Base-by-base conservation (phyloP, 2,329 filamentous ascomycete genomes). In the Chaetomiaceae sp. region DNA sequence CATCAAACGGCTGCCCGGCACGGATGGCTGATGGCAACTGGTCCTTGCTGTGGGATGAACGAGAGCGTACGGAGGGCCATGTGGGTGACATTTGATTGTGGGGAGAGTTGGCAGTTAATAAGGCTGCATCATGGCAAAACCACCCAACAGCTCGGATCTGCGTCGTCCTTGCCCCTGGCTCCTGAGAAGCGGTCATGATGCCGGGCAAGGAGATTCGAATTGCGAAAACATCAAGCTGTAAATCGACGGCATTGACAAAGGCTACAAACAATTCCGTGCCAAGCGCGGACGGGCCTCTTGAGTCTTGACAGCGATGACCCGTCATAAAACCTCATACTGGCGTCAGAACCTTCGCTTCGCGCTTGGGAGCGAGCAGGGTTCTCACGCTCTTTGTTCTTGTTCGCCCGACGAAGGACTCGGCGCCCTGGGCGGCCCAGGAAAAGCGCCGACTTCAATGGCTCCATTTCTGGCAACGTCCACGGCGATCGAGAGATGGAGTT, bases 121-220 rank as follows among this genome's bases (percentile, higher is more conserved):
- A 27, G 25, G 57, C 57, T 61, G 61, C 58, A 61, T 61, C 55
- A 49, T 50, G 42, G 51, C 40, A 48, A 55, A 39, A 11, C 49
- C 51, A 59, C 53, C 59, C 59, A 56, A 40, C 47, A 48, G 48
- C 53, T 54, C 38, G 57, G 59, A 55, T 55, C 59, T 56, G 54
- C 59, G n/a, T 54, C 50, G 47, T 19, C 27, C 25, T 53, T 56
- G 54, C 52, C 47, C 55, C 38, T 51, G 38, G 33, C 19, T 25
- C 36, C 46, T 17, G 20, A 14, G n/a, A 38, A 20, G 23, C 23
- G 39, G 23, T 29, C 15, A 29, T 8, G 20, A n/a, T 20, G 6
- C 20, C 20, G 38, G 22, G 15, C 4, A 40, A 3, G 38, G 23
- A 14, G 25, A 20, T 15, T 14, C 38, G 38, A n/a, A n/a, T n/a